Evolutionary conservation across 345 rosid genomes (phyloP).

Genomic region (Erucastrum elatum): DNA sequence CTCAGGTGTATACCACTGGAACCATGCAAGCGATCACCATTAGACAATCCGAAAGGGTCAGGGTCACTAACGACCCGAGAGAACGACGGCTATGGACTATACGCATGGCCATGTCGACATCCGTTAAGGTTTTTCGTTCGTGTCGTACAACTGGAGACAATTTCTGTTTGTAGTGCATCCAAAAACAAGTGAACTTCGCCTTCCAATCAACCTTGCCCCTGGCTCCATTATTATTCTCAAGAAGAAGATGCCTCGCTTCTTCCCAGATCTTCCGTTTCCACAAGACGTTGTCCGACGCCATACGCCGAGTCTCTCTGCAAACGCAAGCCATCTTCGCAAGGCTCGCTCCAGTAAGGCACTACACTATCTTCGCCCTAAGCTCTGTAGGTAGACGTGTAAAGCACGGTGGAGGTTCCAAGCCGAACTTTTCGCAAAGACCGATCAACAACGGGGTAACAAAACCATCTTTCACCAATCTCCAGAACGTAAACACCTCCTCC

Average conservation of each 20-base stretch:
- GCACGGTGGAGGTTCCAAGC: conserved; percentile 59
- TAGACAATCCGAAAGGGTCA: no score
- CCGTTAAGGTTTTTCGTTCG: neutral
- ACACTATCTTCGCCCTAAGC: conserved; percentile 63
- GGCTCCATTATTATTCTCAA: neutral
- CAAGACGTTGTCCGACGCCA: conserved; percentile 54
- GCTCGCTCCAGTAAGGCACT: conserved; percentile 56
- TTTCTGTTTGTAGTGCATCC: conserved; percentile 35
- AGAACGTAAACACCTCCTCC: conserved; percentile 57
- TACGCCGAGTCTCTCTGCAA: conserved; percentile 45
- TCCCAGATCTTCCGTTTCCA: conserved; percentile 59
- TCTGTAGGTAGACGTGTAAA: conserved; percentile 62
- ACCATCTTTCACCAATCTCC: conserved; percentile 75
- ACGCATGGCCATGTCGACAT: neutral
- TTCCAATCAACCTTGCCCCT: conserved; percentile 47
- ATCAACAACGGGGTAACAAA: conserved; percentile 62
- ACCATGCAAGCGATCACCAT: conserved; percentile 34
- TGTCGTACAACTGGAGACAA: neutral
- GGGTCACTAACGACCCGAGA: conserved; percentile 12
- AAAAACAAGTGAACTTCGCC: conserved; percentile 34
- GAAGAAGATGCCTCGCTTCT: conserved; percentile 40
- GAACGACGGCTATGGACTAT: neutral
- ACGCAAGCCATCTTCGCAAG: conserved; percentile 53
- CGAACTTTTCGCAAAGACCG: conserved; percentile 53
- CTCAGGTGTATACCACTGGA: neutral